phyloP scores from a whole-genome alignment of 768 basidiomycete species.

The Lentinula raphanica region DNA sequence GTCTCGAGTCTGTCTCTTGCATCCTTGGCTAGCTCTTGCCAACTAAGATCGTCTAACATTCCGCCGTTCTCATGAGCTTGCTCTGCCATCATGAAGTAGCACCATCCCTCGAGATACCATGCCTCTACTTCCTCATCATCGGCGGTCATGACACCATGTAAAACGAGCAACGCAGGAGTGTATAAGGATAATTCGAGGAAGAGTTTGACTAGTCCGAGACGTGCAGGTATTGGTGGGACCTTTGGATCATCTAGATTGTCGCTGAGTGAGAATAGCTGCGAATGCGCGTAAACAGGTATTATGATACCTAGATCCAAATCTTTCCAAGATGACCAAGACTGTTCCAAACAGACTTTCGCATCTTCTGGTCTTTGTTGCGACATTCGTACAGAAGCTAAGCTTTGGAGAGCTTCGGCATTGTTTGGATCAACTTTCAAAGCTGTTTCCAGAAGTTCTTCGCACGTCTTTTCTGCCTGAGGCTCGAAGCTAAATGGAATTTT shows the following conservation, averaged over 20 bases:
- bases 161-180: slow-evolving; percentile 65
- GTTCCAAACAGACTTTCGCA: slow-evolving; percentile 63
- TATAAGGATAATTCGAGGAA: slow-evolving; percentile 75
- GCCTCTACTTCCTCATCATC: slow-evolving; percentile 88
- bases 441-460: slow-evolving; percentile 68
- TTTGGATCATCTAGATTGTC: slow-evolving; percentile 51
- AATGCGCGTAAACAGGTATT: not conserved
- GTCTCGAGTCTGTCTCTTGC: slow-evolving; percentile 79
- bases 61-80: slow-evolving; percentile 56
- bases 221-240: slow-evolving; percentile 66
- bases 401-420: slow-evolving; percentile 75
- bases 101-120: slow-evolving; percentile 95
- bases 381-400: slow-evolving; percentile 81
- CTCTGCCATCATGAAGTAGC: slow-evolving; percentile 80
- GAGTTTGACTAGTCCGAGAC: slow-evolving; percentile 71
- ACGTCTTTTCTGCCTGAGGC: slow-evolving; percentile 74
- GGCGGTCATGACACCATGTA: slow-evolving; percentile 72
- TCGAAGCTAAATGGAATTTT: slow-evolving; percentile 52
- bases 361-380: slow-evolving; percentile 84
- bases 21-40: slow-evolving; percentile 13
- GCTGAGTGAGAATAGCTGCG: not conserved
- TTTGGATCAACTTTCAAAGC: slow-evolving; percentile 71
- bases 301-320: slow-evolving; percentile 53
- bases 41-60: slow-evolving; percentile 28
- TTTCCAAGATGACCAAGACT: slow-evolving; percentile 66